Percentiles rank a stretch among this genome's conserved stretches.
phyloP scores from a whole-genome alignment of 352 stramenopile species.

The Phytophthora sp. region DNA sequence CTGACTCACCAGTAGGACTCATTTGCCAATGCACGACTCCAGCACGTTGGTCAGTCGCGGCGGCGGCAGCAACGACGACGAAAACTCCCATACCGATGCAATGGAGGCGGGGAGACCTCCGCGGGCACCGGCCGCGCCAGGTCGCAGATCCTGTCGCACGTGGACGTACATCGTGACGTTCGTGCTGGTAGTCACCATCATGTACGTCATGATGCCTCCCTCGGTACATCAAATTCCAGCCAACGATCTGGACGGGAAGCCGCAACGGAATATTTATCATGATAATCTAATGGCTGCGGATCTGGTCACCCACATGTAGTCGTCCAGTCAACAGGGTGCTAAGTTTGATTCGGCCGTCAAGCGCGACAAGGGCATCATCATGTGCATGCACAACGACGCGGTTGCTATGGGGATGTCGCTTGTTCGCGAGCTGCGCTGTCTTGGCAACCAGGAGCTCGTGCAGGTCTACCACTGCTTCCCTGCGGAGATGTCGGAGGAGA shows the following conservation, averaged over 20 bases:
- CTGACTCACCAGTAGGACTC: slow-evolving; percentile 22
- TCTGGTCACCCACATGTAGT: slow-evolving; percentile 15
- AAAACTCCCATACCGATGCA: slow-evolving; percentile 1
- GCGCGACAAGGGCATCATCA: slow-evolving; percentile 46
- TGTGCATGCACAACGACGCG: slow-evolving; percentile 52
- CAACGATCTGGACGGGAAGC: background rate
- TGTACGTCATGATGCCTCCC: slow-evolving; percentile 27
- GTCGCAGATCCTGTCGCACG: slow-evolving; percentile 17
- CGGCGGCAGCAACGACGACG: slow-evolving; percentile 7
- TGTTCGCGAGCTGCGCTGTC: slow-evolving; percentile 52
- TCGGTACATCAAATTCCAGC: background rate
- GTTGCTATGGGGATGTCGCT: slow-evolving; percentile 50
- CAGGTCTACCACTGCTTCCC: slow-evolving; percentile 63
- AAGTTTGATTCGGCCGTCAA: slow-evolving; percentile 29
- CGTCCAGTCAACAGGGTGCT: slow-evolving; percentile 15
- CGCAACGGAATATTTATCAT: background rate
- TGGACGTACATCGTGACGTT: slow-evolving; percentile 24
- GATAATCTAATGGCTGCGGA: slow-evolving; percentile 5
- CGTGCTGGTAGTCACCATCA: slow-evolving; percentile 15
- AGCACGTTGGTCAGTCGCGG: slow-evolving; percentile 29
- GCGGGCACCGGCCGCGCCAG: background rate
- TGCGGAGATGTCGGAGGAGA: slow-evolving; percentile 42
- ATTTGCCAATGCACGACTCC: slow-evolving; percentile 20
- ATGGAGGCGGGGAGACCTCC: slow-evolving; percentile 19
- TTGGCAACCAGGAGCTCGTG: slow-evolving; percentile 52